Percentiles rank a stretch among this genome's conserved stretches.
phyloP scores from a whole-genome alignment of 129 eudicot genomes.

The Flaveria bidentis region DNA sequence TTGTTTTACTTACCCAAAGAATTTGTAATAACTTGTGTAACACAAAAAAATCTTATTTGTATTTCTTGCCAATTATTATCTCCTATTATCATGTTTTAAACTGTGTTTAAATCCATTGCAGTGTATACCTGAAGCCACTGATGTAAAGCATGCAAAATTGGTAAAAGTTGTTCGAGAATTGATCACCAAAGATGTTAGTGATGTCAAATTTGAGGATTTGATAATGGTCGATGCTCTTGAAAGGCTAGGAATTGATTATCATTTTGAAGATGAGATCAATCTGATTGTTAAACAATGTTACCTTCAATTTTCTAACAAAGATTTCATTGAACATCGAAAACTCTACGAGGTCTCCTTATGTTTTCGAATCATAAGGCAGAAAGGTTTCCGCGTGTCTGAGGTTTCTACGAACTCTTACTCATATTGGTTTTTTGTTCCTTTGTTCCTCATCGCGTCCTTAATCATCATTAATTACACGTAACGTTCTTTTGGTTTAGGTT shows the following conservation, averaged over 20 bases:
- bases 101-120: not conserved
- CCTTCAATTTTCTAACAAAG: not conserved
- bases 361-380: slow-evolving; percentile 59
- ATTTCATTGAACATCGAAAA: not conserved
- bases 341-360: slow-evolving; percentile 41
- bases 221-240: slow-evolving; percentile 40
- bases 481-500: no score
- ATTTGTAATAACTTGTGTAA: no score
- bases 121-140: not conserved
- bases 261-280: slow-evolving; percentile 45
- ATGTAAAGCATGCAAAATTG: not conserved
- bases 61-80: not conserved
- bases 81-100: not conserved
- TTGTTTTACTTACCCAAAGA: no score
- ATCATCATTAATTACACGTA: no score
- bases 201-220: slow-evolving; percentile 25
- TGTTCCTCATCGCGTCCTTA: not conserved
- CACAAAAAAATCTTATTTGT: not conserved
- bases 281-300: slow-evolving; percentile 21
- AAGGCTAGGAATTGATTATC: slow-evolving; percentile 39
- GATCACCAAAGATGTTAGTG: slow-evolving; percentile 2
- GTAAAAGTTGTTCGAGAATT: slow-evolving; percentile 7
- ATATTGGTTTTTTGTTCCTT: not conserved
- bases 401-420: slow-evolving; percentile 13
- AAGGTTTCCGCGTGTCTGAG: slow-evolving; percentile 43